Base-by-base conservation (phyloP, 1,139 yeast genomes). In the Pichia cactophila region DNA sequence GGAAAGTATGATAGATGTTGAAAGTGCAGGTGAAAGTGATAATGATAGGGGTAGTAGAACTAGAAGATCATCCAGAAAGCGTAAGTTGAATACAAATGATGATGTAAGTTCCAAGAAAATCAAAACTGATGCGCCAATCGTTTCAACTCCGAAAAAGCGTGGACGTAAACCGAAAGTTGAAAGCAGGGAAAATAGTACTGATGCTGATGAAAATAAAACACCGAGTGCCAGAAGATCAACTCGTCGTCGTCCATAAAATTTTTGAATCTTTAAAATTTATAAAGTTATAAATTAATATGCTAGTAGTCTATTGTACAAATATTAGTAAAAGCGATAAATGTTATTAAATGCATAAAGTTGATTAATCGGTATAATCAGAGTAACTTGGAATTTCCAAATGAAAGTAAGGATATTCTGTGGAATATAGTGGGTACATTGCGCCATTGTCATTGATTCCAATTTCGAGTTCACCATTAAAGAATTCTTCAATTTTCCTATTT, bases 361-460 rank as follows among this genome's bases (percentile, higher is more conserved):
- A 17, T 39, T 26, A n/a, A 48, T 77, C 38, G 26, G 51, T 49
- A 41, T 52, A 56, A 39, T 54, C 55, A 11, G 54, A 41, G 40
- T 55, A 83, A 55, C 86, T 81, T 23, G 96, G 96, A 59, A 89
- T 81, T 48, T 88, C 95, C 52, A 87, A 72, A 68, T 88, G 96
- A 78, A 89, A 86, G 66, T 80, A 86, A 41, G 96, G 95, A 37
- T 88, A 79, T 61, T 82, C 76, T 1, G 95, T 86, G 48, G 83
- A 80, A 16, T 80, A 72, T 2, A 88, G 33, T 3, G 61, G 54
- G 16, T 33, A 42, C 16, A 51, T 17, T 20, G 31, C 78, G 26
- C 90, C 81, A 51, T 69, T 50, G 48, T 69, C 45, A 26, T 45
- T 70, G 57, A 73, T 74, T 33, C 64, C 68, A 10, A 67, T 50